A percentile compares a stretch with the other conserved stretches of the same genome.
phyloP scores from a whole-genome alignment of 768 basidiomycete species.

The Leccinum arenicola region DNA sequence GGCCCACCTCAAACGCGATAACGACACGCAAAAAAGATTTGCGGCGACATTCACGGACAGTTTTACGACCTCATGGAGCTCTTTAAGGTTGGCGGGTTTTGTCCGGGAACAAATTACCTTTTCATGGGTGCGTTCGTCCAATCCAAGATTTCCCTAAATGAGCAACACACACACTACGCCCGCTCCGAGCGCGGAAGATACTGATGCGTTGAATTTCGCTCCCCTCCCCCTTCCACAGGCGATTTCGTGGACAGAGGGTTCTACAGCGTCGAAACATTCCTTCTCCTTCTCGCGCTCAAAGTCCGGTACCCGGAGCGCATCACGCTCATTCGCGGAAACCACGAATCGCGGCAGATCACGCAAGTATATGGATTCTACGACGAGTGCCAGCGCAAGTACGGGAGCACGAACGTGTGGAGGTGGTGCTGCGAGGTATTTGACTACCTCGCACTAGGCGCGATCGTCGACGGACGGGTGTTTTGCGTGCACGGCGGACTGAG shows the following conservation, averaged over 20 bases:
- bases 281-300: slow-evolving; percentile 91
- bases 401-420: slow-evolving; percentile 90
- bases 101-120: slow-evolving; percentile 91
- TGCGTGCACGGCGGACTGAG: slow-evolving; percentile 97
- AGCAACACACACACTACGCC: background rate
- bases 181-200: background rate
- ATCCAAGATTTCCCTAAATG: background rate
- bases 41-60: slow-evolving; percentile 96
- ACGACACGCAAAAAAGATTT: slow-evolving; percentile 51
- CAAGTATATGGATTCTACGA: slow-evolving; percentile 96
- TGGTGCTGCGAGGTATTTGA: slow-evolving; percentile 99
- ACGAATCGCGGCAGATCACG: slow-evolving; percentile 96
- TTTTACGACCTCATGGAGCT: slow-evolving; percentile 97
- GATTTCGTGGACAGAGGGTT: slow-evolving; percentile 98
- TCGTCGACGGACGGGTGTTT: slow-evolving; percentile 96
- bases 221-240: slow-evolving; percentile 45
- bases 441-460: slow-evolving; percentile 89
- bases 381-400: slow-evolving; percentile 96
- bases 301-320: slow-evolving; percentile 97
- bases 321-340: slow-evolving; percentile 95
- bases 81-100: slow-evolving; percentile 89
- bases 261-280: slow-evolving; percentile 95
- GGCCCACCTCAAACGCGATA: slow-evolving; percentile 1
- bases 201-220: slow-evolving; percentile 7
- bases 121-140: slow-evolving; percentile 75